phyloP scores from a whole-genome alignment of 208 protist species.

The Crithidia sp. region DNA sequence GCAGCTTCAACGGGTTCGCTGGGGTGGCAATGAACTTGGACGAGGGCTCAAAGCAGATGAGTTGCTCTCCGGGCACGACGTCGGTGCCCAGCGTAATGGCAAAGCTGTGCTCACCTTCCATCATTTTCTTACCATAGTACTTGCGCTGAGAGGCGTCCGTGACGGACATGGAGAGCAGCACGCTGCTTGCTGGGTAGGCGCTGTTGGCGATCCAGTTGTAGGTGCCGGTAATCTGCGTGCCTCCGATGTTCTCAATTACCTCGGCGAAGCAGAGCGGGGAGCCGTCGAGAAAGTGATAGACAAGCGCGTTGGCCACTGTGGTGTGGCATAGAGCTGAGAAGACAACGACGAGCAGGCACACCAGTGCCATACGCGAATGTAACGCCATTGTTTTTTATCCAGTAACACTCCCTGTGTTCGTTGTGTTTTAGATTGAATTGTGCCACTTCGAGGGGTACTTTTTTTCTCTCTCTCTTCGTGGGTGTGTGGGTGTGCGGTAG shows the following conservation, averaged over 20 bases:
- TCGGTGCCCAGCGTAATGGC: conserved; percentile 3
- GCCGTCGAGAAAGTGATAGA: conserved; percentile 48
- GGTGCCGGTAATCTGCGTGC: conserved; percentile 43
- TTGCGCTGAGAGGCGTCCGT: conserved; percentile 12
- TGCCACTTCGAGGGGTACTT: too few species aligned
- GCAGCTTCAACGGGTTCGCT: conserved; percentile 18
- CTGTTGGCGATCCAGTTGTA: conserved; percentile 40
- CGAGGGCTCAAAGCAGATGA: conserved; percentile 27
- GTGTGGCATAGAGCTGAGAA: conserved; percentile 7
- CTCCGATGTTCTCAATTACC: conserved; percentile 38
- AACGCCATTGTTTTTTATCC: conserved; percentile 5
- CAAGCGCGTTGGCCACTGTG: conserved; percentile 28
- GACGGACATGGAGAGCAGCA: conserved; percentile 15
- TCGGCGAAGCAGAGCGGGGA: conserved; percentile 69
- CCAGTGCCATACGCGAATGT: neutral
- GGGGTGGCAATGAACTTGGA: conserved; percentile 13
- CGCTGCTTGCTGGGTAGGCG: neutral
- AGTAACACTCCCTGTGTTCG: too few species aligned
- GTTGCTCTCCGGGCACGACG: conserved; percentile 19
- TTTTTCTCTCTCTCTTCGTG: too few species aligned
- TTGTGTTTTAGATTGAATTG: too few species aligned
- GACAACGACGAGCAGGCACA: conserved; percentile 6
- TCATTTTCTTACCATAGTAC: conserved; percentile 25
- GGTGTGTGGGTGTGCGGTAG: too few species aligned
- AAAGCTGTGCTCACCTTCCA: conserved; percentile 35